Evolutionary conservation across 371 early-diverging fungal genomes (phyloP), one percentile per base, ranked within the genome.

Genomic region (Chytridium lagenaria): DNA sequence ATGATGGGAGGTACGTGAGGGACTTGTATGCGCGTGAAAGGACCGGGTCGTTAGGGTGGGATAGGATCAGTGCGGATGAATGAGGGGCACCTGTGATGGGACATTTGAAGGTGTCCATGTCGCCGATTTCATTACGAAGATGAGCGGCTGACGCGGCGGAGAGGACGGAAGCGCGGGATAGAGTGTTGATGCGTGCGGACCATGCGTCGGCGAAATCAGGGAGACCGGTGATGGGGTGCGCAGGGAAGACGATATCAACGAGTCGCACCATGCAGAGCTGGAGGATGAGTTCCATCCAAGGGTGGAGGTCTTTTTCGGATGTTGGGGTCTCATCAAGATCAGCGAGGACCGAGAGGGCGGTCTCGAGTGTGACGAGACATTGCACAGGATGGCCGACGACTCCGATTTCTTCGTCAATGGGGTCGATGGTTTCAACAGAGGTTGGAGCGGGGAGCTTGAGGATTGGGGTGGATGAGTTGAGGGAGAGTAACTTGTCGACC

Each of bases 1-100:
- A 51, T 2, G 36, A 22, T 26, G 72, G 72, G 34, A 72, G 72
- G 37, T 44, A 16, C 22, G 72, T 72, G 22, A 72, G 52, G 19
- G 36, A 31, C 37, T 52, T 15, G 39, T 51, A 72, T 1, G 72
- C 72, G 28, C 64, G 31, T 5, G 67, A 34, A 22, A 72, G 72
- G n/a, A 72, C 67, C 15, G 72, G 67, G 65, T 72, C 72, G 38
- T 67, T 50, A 33, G 72, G 72, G 40, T 72, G 72, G 23, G 72
- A 49, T 2, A 72, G 52, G 28, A 72, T 66, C 2, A 66, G 30
- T 16, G 67, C 72, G 5, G 72, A 57, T 2, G 72, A 50, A 33
- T 51, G 50, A n/a, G 65, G 55, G 5, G 23, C 2, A 31, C 28
- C 51, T 28, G 72, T 64, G 7, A 72, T 12, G 10, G 72, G 72